Base-by-base conservation (phyloP, 1,139 yeast genomes). In the Chernovozyma aurita region DNA sequence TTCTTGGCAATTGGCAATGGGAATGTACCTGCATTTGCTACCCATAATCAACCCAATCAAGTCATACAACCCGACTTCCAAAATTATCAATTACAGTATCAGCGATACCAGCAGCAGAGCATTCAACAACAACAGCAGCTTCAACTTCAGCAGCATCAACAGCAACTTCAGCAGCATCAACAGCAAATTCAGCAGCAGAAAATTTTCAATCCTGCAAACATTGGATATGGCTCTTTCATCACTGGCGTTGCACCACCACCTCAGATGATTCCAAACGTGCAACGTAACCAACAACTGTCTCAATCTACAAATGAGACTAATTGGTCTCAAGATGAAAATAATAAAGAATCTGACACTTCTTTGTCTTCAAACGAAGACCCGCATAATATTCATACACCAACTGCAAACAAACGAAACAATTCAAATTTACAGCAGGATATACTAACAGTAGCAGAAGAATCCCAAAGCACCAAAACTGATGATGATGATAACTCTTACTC, bases 221-320 rank as follows among this genome's bases (percentile, higher is more conserved):
- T 24, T 13, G 15, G 27, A 5, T 37, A 30, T 31, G 34, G 34
- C 9, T 17, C 30, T 9, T 37, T 33, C 18, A 31, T 31, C 16
- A 22, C 31, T 13, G 38, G 35, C 6, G 25, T 36, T 11, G 38
- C 39, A n/a, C 25, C 38, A 4, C 38, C 28, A 8, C 50, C 48
- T 7, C 53, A 46, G 28, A 36, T 44, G 42, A 57, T 56, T 63
- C 66, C 53, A 3, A 54, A 46, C 26, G 41, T 69, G 58, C 44
- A 57, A 43, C 50, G 59, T 61, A 42, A 47, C 5, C 47, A 52
- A 1, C 53, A 61, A 11, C 64, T 64, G 42, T 67, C 73, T 7
- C 73, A 65, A 46, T 65, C 73, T 3, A 67, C 73, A 6, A 69
- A 66, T 45, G 75, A 69, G 24, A 61, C 73, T 4, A 63, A 59